Conservation (phyloP, 208 protist genomes). For the Balamuthia mandrillaris region DNA sequence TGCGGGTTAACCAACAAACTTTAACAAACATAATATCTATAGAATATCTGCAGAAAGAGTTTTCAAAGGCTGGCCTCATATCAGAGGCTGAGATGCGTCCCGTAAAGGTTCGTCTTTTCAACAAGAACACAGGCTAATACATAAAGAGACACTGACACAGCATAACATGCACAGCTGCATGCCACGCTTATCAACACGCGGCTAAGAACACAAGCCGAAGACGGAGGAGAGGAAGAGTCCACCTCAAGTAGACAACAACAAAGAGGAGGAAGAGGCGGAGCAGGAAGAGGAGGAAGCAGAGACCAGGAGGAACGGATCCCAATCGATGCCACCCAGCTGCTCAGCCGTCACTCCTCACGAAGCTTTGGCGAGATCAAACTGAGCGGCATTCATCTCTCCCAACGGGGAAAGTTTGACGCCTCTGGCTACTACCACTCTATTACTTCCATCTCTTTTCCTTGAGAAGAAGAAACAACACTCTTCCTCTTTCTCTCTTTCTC, state of each 20-base stretch:
- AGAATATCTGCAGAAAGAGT: background rate
- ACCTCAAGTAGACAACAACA: too few species aligned
- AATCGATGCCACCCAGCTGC: background rate
- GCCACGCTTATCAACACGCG: background rate
- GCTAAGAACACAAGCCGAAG: too few species aligned
- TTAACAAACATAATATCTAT: background rate
- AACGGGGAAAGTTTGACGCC: background rate
- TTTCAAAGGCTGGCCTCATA: background rate
- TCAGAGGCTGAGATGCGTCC: background rate
- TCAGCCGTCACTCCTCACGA: background rate
- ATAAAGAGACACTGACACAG: background rate
- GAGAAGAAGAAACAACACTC: too few species aligned
- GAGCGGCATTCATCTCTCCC: background rate
- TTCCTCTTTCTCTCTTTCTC: too few species aligned
- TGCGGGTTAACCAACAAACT: background rate
- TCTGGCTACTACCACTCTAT: conserved; percentile 3
- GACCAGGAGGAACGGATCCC: background rate
- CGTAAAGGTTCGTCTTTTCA: background rate
- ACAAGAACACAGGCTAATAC: too few species aligned
- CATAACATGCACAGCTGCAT: background rate
- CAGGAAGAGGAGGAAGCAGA: too few species aligned
- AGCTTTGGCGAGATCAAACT: background rate
- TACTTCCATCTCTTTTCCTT: background rate
- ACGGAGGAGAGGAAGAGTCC: too few species aligned
- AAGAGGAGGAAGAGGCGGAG: too few species aligned